These are phyloP conservation scores for Neopestalotiopsis rosae DNA, from an alignment of 2,329 filamentous ascomycete species.

Conservation along the genomic window DNA sequence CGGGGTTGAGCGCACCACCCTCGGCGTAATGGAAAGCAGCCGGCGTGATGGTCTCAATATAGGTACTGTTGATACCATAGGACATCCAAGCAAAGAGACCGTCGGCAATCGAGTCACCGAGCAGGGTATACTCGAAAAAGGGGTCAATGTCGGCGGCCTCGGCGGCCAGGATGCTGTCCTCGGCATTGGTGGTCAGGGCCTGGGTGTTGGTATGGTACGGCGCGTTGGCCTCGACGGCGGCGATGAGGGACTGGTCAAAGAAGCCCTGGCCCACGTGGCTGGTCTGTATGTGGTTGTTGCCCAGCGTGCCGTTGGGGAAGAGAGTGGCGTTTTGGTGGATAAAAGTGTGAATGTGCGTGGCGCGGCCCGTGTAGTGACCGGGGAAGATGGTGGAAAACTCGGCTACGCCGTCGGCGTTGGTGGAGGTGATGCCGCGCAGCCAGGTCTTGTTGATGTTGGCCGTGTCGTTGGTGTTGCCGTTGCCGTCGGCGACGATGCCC, in stretches of 20 bases:
- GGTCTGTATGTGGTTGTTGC: slow-evolving; percentile 42
- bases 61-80: slow-evolving; percentile 46
- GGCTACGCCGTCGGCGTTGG: slow-evolving; percentile 45
- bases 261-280: slow-evolving; percentile 70
- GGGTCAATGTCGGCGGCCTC: slow-evolving; percentile 10
- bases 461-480: slow-evolving; percentile 45
- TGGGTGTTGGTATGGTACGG: slow-evolving; percentile 7
- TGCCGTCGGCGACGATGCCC: slow-evolving; percentile 47
- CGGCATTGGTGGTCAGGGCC: neutral
- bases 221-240: slow-evolving; percentile 16
- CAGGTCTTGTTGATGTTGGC: slow-evolving; percentile 49
- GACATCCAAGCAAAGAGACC: slow-evolving; percentile 25
- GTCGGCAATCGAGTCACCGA: slow-evolving; percentile 8
- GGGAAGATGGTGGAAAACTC: slow-evolving; percentile 49
- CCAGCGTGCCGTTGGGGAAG: slow-evolving; percentile 50
- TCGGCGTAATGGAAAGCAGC: slow-evolving; percentile 28
- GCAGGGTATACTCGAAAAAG: slow-evolving; percentile 7
- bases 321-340: slow-evolving; percentile 46
- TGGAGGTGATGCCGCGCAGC: slow-evolving; percentile 46
- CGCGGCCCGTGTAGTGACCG: slow-evolving; percentile 49
- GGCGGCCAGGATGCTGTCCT: neutral
- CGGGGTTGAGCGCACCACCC: slow-evolving; percentile 26
- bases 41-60: slow-evolving; percentile 18
- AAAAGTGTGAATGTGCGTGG: slow-evolving; percentile 55
- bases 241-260: slow-evolving; percentile 65